phyloP scores from a whole-genome alignment of 1,284 basidiomycete species.

The Kalmanozyma brasiliensis region DNA sequence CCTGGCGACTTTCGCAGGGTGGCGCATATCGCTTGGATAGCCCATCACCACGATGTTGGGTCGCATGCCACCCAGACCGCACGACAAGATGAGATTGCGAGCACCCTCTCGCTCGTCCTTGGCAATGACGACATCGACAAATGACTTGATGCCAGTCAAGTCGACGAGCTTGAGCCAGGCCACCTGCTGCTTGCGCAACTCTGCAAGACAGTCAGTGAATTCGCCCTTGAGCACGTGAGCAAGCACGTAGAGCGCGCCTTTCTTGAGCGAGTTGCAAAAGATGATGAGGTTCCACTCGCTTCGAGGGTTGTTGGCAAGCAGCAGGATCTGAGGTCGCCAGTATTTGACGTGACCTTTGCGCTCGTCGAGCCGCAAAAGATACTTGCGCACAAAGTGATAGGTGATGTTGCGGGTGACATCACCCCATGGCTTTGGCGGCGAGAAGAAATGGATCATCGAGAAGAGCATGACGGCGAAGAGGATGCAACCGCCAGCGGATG shows the following conservation, averaged over 20 bases:
- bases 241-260: constrained; percentile 65
- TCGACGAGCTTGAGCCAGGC: constrained; percentile 68
- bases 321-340: constrained; percentile 66
- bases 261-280: constrained; percentile 68
- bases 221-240: constrained; percentile 67
- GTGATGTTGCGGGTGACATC: constrained; percentile 67
- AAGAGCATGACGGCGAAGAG: constrained; percentile 62
- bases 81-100: constrained; percentile 62
- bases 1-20: constrained; percentile 42
- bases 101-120: constrained; percentile 65
- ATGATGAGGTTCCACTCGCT: constrained; percentile 68
- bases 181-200: constrained; percentile 63
- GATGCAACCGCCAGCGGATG: constrained; percentile 58
- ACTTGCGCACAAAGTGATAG: constrained; percentile 67
- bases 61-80: constrained; percentile 67
- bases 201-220: constrained; percentile 63
- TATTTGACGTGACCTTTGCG: constrained; percentile 67
- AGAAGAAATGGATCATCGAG: constrained; percentile 63
- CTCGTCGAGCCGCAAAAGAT: constrained; percentile 65
- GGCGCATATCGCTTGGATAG: constrained; percentile 62
- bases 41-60: constrained; percentile 67
- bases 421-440: constrained; percentile 67
- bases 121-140: constrained; percentile 67
- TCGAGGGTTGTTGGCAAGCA: constrained; percentile 65
- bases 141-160: constrained; percentile 64